These are phyloP conservation scores for Aspergillus cristatus DNA, from an alignment of 495 filamentous ascomycete species.

Conservation along the genomic window DNA sequence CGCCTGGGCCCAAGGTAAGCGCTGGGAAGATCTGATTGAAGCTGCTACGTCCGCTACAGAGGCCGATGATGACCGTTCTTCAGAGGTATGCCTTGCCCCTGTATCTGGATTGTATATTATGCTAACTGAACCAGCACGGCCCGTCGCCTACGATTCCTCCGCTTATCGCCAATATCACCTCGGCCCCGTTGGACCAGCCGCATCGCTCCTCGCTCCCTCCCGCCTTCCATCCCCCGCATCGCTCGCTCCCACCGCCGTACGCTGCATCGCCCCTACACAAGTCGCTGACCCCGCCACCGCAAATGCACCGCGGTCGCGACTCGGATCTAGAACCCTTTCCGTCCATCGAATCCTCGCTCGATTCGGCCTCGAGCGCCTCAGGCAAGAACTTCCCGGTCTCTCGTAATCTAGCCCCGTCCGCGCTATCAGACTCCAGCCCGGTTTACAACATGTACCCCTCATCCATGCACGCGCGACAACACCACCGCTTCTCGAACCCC, in stretches of 20 bases:
- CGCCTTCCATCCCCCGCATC: constrained; percentile 34
- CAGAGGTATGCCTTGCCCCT: constrained; percentile 30
- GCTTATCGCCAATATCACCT: constrained; percentile 33
- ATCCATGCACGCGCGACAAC: constrained; percentile 32
- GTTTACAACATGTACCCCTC: constrained; percentile 31
- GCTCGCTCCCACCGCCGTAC: constrained; percentile 54
- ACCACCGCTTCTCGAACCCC: constrained; percentile 41
- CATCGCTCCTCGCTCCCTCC: constrained; percentile 77
- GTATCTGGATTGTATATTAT: background rate
- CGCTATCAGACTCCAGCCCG: constrained; percentile 44
- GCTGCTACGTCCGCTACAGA: constrained; percentile 85
- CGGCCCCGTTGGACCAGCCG: constrained; percentile 30
- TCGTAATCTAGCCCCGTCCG: constrained; percentile 30
- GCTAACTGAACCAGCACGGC: constrained; percentile 33
- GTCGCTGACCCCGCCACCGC: constrained; percentile 70
- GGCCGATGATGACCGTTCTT: constrained; percentile 73
- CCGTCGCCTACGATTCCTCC: constrained; percentile 52
- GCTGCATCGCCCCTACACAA: constrained; percentile 80
- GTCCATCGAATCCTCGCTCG: constrained; percentile 66
- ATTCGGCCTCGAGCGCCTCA: constrained; percentile 41
- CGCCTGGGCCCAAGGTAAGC: constrained; percentile 67
- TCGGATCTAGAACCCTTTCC: constrained; percentile 69
- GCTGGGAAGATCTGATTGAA: constrained; percentile 92
- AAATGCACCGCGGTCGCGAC: constrained; percentile 42
- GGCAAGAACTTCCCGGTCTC: constrained; percentile 60